phyloP scores from a whole-genome alignment of 345 rosid species.

The Linum usitatissimum region DNA sequence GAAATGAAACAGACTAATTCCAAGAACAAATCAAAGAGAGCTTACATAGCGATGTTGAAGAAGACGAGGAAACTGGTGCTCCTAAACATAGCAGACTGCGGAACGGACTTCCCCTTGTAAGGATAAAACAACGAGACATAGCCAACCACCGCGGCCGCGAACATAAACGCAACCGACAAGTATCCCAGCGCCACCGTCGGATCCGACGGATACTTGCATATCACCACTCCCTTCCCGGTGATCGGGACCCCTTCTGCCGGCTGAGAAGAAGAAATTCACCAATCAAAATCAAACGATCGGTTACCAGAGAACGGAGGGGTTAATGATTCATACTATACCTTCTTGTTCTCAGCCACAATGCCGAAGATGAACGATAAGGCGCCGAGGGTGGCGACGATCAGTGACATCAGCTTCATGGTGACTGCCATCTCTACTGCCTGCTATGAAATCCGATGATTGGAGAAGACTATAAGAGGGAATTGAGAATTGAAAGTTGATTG shows the following conservation, averaged over 20 bases:
- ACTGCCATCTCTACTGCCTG: constrained; percentile 19
- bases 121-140: constrained; percentile 16
- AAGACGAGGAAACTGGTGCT: constrained; percentile 16
- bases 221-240: constrained; percentile 1
- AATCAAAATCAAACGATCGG: neutral
- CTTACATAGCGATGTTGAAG: constrained; percentile 11
- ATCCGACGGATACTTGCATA: constrained; percentile 27
- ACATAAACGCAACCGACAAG: constrained; percentile 15
- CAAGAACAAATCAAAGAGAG: neutral
- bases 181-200: constrained; percentile 17
- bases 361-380: constrained; percentile 14
- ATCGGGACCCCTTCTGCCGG: constrained; percentile 15
- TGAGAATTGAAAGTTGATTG: neutral
- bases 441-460: constrained; percentile 7
- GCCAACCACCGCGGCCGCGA: constrained; percentile 12
- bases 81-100: constrained; percentile 13
- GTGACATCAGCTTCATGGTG: constrained; percentile 14
- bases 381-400: constrained; percentile 11
- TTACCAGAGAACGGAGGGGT: too few species aligned
- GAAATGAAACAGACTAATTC: neutral
- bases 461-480: neutral
- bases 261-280: constrained; percentile 7
- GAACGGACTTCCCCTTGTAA: constrained; percentile 20
- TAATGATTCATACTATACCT: constrained; percentile 9
- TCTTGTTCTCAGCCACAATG: constrained; percentile 18